A percentile compares a stretch with the other conserved stretches of the same genome.
Evolutionary conservation across 345 rosid genomes (phyloP).

Genomic region (Citrus mangshanensis): DNA sequence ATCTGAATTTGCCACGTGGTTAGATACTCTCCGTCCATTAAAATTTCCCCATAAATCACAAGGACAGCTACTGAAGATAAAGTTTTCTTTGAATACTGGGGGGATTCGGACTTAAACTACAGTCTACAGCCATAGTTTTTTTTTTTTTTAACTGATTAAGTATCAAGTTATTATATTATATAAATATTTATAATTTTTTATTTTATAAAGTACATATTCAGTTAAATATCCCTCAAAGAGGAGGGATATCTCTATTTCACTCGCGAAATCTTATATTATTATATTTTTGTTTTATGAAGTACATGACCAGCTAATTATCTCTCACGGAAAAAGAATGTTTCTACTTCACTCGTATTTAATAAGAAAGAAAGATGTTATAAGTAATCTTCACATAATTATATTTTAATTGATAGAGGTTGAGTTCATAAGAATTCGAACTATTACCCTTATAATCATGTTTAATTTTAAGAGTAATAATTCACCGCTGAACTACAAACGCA

Average conservation of each 20-base stretch:
- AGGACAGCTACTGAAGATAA: too few relatives aligned
- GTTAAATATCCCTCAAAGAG: fast-evolving
- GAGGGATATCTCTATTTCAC: fast-evolving
- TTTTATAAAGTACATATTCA: fast-evolving
- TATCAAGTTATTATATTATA: fast-evolving
- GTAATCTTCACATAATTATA: fast-evolving
- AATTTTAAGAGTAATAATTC: fast-evolving
- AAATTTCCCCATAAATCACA: too few relatives aligned
- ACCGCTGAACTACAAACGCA: fast-evolving
- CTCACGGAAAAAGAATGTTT: fast-evolving
- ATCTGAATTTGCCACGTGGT: too few relatives aligned
- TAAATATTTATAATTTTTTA: too few relatives aligned
- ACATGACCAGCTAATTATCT: fast-evolving
- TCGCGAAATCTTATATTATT: fast-evolving
- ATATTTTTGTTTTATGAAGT: too few relatives aligned
- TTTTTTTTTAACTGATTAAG: too few relatives aligned
- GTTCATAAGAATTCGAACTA: too few relatives aligned
- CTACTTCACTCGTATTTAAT: fast-evolving
- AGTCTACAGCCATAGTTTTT: too few relatives aligned
- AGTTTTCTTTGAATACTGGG: too few relatives aligned
- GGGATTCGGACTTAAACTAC: too few relatives aligned
- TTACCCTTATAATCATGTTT: fast-evolving
- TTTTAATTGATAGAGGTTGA: fast-evolving
- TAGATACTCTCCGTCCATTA: too few relatives aligned
- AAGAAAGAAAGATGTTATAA: fast-evolving